Conservation (phyloP, 2,329 filamentous ascomycete genomes). For the Phaeosphaeria sp. region DNA sequence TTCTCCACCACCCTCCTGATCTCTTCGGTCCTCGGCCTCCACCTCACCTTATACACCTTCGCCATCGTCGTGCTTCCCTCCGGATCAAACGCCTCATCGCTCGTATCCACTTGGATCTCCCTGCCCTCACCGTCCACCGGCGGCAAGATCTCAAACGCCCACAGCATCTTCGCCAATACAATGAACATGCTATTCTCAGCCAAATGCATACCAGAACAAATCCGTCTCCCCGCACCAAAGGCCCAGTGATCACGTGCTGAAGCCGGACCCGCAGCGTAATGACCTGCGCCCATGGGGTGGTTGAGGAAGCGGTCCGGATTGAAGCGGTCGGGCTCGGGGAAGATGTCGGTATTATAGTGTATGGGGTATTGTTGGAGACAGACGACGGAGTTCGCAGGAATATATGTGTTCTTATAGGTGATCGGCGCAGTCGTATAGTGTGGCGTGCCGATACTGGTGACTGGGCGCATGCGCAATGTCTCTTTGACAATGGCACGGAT, state of each 20-base stretch:
- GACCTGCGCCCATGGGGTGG: constrained; percentile 33
- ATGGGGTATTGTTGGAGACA: constrained; percentile 36
- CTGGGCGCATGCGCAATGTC: constrained; percentile 52
- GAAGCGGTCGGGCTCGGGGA: constrained; percentile 49
- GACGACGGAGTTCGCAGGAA: constrained; percentile 51
- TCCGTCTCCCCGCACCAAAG: constrained; percentile 54
- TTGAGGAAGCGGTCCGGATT: constrained; percentile 54
- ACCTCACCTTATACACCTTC: constrained; percentile 40
- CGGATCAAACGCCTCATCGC: constrained; percentile 43
- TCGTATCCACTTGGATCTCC: constrained; percentile 45
- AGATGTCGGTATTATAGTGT: constrained; percentile 48
- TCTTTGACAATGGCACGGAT: constrained; percentile 48
- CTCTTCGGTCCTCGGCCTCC: constrained; percentile 30
- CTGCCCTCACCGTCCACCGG: constrained; percentile 43
- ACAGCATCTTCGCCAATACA: constrained; percentile 54
- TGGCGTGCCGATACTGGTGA: constrained; percentile 44
- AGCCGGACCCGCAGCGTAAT: constrained; percentile 45
- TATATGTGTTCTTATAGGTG: constrained; percentile 50
- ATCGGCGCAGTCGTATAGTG: constrained; percentile 48
- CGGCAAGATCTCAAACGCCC: constrained; percentile 56
- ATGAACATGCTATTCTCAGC: constrained; percentile 54
- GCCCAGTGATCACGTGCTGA: constrained; percentile 41
- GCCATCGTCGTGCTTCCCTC: constrained; percentile 40
- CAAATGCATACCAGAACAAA: constrained; percentile 53
- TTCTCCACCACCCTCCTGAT: constrained; percentile 25